A percentile compares a stretch with the other conserved stretches of the same genome.
These are phyloP conservation scores for Tylopilus balloui DNA, from an alignment of 768 basidiomycete species.

Conservation along the genomic window DNA sequence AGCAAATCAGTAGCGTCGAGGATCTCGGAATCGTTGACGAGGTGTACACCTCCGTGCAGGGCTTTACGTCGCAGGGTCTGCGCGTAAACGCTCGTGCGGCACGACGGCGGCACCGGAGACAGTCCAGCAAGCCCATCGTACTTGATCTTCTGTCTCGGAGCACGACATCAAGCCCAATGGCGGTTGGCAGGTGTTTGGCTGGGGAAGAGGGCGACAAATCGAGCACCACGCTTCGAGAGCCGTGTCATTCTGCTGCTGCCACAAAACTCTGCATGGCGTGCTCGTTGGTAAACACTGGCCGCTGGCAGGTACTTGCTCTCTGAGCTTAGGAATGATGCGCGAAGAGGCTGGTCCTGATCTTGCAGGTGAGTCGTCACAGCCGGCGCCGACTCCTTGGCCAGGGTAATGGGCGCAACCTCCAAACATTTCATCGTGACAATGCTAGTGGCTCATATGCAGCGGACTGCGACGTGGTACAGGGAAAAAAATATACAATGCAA, in stretches of 20 bases:
- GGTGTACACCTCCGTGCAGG: no score
- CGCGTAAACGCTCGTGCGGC: no score
- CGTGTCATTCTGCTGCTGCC: not conserved
- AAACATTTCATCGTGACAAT: not conserved
- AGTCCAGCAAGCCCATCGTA: not conserved
- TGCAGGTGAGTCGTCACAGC: constrained; percentile 2
- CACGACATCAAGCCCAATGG: not conserved
- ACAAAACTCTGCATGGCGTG: not conserved
- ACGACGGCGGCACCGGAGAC: not conserved
- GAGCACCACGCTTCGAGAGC: not conserved
- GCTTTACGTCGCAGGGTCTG: no score
- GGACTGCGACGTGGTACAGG: not conserved
- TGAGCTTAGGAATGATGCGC: not conserved
- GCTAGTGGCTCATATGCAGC: constrained; percentile 1
- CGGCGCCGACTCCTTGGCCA: not conserved
- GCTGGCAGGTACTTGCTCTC: not conserved
- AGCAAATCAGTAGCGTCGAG: no score
- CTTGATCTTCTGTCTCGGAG: not conserved
- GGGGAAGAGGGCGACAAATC: not conserved
- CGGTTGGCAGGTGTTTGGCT: not conserved
- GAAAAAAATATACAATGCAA: constrained; percentile 12
- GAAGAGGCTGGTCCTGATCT: constrained; percentile 6
- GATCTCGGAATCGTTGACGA: no score
- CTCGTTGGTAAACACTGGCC: not conserved
- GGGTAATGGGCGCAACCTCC: not conserved